A percentile compares a stretch with the other conserved stretches of the same genome.
phyloP scores from a whole-genome alignment of 352 stramenopile species.

The Phytophthora pseudosyringae region DNA sequence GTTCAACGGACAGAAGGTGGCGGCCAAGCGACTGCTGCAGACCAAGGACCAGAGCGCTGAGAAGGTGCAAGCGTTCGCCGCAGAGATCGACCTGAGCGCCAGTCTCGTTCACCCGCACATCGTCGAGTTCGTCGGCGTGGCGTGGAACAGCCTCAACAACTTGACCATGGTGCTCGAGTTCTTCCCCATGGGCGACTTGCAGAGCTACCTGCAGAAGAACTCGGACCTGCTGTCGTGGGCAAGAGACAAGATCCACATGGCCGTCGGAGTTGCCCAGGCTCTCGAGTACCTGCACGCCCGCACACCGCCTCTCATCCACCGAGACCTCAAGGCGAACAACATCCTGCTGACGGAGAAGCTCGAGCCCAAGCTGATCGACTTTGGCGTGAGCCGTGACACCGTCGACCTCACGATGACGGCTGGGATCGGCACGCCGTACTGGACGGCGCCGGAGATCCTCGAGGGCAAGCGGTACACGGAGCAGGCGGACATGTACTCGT shows the following conservation, averaged over 20 bases:
- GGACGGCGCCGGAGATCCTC: constrained; percentile 82
- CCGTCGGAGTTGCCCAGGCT: constrained; percentile 42
- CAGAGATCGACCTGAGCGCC: constrained; percentile 64
- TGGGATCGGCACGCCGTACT: constrained; percentile 83
- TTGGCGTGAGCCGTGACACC: constrained; percentile 63
- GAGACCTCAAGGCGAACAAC: constrained; percentile 54
- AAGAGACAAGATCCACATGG: constrained; percentile 55
- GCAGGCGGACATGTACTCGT: constrained; percentile 75
- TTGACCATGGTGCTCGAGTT: constrained; percentile 48
- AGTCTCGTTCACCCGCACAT: constrained; percentile 61
- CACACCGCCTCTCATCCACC: constrained; percentile 39
- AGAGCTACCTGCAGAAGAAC: constrained; percentile 29
- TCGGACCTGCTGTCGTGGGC: constrained; percentile 38
- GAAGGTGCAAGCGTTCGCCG: constrained; percentile 43
- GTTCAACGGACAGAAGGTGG: constrained; percentile 48
- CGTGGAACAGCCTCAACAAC: constrained; percentile 53
- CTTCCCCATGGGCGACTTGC: constrained; percentile 26
- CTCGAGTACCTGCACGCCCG: constrained; percentile 42
- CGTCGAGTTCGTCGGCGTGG: constrained; percentile 57
- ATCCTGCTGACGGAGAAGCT: constrained; percentile 76
- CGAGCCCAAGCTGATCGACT: constrained; percentile 83
- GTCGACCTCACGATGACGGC: constrained; percentile 48
- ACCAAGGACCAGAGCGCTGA: constrained; percentile 36
- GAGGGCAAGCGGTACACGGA: constrained; percentile 60
- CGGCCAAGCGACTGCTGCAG: constrained; percentile 50